Conservation (phyloP, 371 early-diverging fungal genomes). For the Apophysomyces sp. region DNA sequence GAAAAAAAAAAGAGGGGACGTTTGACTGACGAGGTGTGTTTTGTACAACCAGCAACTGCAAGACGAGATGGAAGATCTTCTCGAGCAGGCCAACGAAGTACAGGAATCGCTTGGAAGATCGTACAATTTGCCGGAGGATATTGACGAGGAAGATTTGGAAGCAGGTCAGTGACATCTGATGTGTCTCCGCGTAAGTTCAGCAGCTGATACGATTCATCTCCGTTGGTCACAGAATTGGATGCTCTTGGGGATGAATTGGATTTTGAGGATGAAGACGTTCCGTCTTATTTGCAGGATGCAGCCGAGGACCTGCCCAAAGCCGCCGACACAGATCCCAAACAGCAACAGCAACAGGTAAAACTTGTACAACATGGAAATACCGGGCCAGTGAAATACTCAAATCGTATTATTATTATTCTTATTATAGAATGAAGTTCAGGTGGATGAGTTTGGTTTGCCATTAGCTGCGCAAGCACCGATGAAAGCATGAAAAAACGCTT, state of each 20-base stretch:
- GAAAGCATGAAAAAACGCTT: constrained; percentile 38
- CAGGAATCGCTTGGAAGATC: constrained; percentile 92
- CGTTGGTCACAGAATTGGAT: constrained; percentile 73
- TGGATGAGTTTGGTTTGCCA: constrained; percentile 63
- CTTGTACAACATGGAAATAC: not conserved
- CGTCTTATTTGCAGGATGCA: constrained; percentile 65
- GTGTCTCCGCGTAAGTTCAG: too few species aligned
- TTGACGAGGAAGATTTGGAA: constrained; percentile 96
- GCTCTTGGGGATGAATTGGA: constrained; percentile 89
- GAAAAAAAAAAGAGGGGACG: not conserved
- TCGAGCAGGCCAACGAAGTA: constrained; percentile 94
- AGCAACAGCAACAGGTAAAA: constrained; percentile 28
- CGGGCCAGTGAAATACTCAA: not conserved
- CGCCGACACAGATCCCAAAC: constrained; percentile 49
- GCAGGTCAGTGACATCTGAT: constrained; percentile 77
- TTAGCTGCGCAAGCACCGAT: constrained; percentile 45
- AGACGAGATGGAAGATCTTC: constrained; percentile 96
- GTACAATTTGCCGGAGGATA: constrained; percentile 90
- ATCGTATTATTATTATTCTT: not conserved
- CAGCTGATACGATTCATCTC: too few species aligned
- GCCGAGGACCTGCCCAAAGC: constrained; percentile 50
- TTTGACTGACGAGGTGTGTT: not conserved
- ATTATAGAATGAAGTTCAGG: constrained; percentile 34
- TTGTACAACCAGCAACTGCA: constrained; percentile 88
- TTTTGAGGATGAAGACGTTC: constrained; percentile 78